These are phyloP conservation scores for Populus tomentosa DNA, from an alignment of 441 rosid species.

Conservation along the genomic window DNA sequence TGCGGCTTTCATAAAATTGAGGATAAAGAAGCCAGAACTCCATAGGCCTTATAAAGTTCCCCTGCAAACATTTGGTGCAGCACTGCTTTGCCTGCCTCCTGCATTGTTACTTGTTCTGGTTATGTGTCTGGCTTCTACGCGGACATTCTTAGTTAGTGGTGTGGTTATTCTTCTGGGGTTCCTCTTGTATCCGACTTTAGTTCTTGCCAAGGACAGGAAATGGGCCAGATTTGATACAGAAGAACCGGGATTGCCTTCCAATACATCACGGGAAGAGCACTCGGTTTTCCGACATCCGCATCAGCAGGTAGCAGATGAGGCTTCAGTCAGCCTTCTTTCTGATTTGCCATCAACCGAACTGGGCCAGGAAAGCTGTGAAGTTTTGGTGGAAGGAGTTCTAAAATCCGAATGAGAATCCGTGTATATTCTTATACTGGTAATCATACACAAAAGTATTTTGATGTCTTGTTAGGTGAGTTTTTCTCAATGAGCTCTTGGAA, in stretches of 20 bases:
- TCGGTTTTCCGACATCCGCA: slow-evolving; percentile 14
- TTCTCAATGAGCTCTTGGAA: not conserved
- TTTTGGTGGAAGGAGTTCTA: slow-evolving; percentile 16
- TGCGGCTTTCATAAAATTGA: slow-evolving; percentile 72
- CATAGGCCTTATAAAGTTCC: slow-evolving; percentile 81
- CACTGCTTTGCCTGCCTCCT: slow-evolving; percentile 73
- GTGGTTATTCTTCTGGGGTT: slow-evolving; percentile 50
- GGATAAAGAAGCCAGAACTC: slow-evolving; percentile 78
- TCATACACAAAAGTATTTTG: not conserved
- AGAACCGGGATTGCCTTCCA: slow-evolving; percentile 20
- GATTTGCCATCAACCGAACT: slow-evolving; percentile 11
- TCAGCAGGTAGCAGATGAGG: slow-evolving; percentile 48
- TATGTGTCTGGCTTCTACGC: slow-evolving; percentile 68
- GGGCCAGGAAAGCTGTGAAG: slow-evolving; percentile 19
- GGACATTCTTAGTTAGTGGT: slow-evolving; percentile 62
- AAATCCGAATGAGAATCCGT: not conserved
- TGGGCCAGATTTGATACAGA: slow-evolving; percentile 45
- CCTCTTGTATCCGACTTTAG: slow-evolving; percentile 47
- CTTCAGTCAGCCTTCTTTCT: slow-evolving; percentile 45
- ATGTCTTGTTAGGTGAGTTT: not conserved
- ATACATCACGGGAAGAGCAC: not conserved
- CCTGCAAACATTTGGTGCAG: slow-evolving; percentile 56
- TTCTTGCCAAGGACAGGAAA: slow-evolving; percentile 42
- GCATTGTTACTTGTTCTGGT: slow-evolving; percentile 68
- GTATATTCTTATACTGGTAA: not conserved